These are phyloP conservation scores for Trichophyton rubrum DNA, from an alignment of 2,329 filamentous ascomycete genomes.

Conservation along the genomic window DNA sequence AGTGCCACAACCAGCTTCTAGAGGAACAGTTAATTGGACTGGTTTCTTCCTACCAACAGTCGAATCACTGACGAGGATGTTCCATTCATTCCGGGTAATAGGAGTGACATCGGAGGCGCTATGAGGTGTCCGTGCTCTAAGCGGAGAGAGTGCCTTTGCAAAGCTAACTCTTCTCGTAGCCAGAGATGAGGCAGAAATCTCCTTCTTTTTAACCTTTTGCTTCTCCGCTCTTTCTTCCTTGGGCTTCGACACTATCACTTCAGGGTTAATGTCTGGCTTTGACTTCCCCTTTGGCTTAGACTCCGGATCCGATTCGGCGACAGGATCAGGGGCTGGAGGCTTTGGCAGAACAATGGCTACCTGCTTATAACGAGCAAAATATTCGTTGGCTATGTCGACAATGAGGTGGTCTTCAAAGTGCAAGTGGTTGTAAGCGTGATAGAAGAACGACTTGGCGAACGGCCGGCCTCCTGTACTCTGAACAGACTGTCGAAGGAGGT, in stretches of 20 bases:
- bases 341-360: conserved; percentile 29
- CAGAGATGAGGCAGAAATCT: not conserved
- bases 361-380: conserved; percentile 24
- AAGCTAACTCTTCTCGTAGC: not conserved
- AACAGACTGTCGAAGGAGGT: conserved; percentile 30
- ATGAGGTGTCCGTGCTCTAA: conserved; percentile 29
- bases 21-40: not conserved
- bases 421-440: conserved; percentile 32
- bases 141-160: not conserved
- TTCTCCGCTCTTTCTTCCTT: not conserved
- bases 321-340: conserved; percentile 8
- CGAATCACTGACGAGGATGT: conserved; percentile 24
- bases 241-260: not conserved
- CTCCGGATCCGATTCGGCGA: conserved; percentile 12
- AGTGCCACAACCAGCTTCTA: not conserved
- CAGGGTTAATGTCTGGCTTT: conserved; percentile 11
- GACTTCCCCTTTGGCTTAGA: conserved; percentile 14
- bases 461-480: conserved; percentile 30
- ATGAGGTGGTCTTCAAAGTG: conserved; percentile 28
- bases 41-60: not conserved
- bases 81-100: conserved; percentile 33
- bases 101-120: conserved; percentile 34
- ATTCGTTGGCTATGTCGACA: conserved; percentile 24
- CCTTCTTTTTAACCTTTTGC: not conserved
- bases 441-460: conserved; percentile 34